phyloP scores from a whole-genome alignment of 345 rosid genomes.

The Camelina neglecta region DNA sequence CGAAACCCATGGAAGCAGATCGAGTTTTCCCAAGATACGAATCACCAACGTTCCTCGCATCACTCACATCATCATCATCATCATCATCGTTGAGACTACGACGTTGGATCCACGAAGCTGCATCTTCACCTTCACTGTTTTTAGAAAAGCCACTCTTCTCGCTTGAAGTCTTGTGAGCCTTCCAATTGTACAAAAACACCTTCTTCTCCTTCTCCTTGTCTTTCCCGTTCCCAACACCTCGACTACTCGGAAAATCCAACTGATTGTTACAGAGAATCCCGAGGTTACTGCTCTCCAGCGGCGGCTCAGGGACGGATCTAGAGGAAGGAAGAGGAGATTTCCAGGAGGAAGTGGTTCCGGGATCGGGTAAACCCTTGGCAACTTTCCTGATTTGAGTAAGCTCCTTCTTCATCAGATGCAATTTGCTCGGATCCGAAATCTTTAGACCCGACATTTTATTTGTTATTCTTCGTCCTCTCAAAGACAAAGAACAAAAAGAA shows the following conservation, averaged over 20 bases:
- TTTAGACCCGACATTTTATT: constrained; percentile 55
- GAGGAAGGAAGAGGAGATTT: constrained; percentile 70
- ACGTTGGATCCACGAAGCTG: constrained; percentile 47
- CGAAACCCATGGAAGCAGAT: constrained; percentile 50
- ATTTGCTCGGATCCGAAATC: constrained; percentile 69
- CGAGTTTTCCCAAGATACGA: constrained; percentile 47
- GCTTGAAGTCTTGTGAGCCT: constrained; percentile 57
- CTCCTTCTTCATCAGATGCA: constrained; percentile 87
- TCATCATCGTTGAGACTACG: constrained; percentile 50
- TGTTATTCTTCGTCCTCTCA: too few species aligned
- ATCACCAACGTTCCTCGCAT: constrained; percentile 65
- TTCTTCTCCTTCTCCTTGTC: constrained; percentile 59
- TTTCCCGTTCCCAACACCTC: constrained; percentile 10
- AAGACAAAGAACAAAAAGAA: not conserved
- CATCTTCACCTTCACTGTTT: constrained; percentile 42
- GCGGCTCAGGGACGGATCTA: constrained; percentile 53
- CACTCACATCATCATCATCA: constrained; percentile 51
- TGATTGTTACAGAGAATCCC: constrained; percentile 31
- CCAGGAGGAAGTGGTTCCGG: constrained; percentile 87
- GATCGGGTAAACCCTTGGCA: constrained; percentile 77
- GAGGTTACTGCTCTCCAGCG: constrained; percentile 36
- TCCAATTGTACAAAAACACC: constrained; percentile 83
- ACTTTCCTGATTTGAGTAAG: constrained; percentile 88
- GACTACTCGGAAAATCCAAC: constrained; percentile 43
- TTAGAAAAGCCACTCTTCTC: constrained; percentile 47